phyloP scores from a whole-genome alignment of 2,329 filamentous ascomycete genomes.

The Knoxdaviesia proteae region DNA sequence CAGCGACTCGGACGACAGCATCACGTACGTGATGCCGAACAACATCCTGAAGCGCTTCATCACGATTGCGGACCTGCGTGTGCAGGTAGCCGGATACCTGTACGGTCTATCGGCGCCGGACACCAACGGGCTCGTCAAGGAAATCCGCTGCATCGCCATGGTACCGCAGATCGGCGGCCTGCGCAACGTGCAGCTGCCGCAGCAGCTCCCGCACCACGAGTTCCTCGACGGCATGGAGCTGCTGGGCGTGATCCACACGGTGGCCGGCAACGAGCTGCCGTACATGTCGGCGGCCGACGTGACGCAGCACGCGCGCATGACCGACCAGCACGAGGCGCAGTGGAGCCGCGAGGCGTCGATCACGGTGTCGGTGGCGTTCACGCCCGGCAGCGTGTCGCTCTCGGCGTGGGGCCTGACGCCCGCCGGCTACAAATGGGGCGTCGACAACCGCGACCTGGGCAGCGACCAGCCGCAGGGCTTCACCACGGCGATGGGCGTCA shows the following conservation, averaged over 20 bases:
- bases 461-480: conserved; percentile 93
- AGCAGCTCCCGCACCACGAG: conserved; percentile 79
- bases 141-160: conserved; percentile 92
- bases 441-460: conserved; percentile 78
- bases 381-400: conserved; percentile 84
- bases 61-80: conserved; percentile 83
- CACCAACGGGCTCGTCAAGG: conserved; percentile 94
- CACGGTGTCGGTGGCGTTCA: conserved; percentile 90
- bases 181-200: conserved; percentile 75
- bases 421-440: conserved; percentile 88
- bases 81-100: conserved; percentile 89
- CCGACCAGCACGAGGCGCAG: conserved; percentile 47
- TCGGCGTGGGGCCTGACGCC: conserved; percentile 87
- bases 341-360: conserved; percentile 82
- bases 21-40: conserved; percentile 97
- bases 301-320: conserved; percentile 77
- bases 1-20: conserved; percentile 60
- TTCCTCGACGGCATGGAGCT: conserved; percentile 74
- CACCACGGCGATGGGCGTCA: conserved; percentile 77
- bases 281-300: conserved; percentile 96
- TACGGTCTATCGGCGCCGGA: conserved; percentile 85
- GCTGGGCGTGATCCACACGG: conserved; percentile 84
- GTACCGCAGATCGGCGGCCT: conserved; percentile 89
- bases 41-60: conserved; percentile 98
- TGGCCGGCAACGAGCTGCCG: conserved; percentile 80